Base-by-base conservation (phyloP, 306 rosid genomes). In the Citrullus amarus region DNA sequence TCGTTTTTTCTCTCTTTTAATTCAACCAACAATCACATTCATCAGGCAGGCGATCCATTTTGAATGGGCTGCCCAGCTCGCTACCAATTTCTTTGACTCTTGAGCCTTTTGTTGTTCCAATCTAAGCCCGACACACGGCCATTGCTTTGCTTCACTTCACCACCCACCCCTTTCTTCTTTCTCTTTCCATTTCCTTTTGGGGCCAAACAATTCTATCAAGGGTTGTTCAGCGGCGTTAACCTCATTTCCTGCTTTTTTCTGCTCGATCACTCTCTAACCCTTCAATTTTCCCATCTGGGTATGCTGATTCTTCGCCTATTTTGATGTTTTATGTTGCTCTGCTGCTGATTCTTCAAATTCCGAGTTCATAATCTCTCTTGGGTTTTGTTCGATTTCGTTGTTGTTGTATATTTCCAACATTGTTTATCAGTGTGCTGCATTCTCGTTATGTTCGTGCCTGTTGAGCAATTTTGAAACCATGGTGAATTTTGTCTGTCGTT, bases 121-220 rank as follows among this genome's bases (percentile, higher is more conserved):
- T 87, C 86, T 66, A 54, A 30, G 1, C 28, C 72, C 17, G 39
- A 71, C 81, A 81, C 85, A 57, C 83, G 75, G 5, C 54, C 54
- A 48, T 48, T 48, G 13, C 51, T 46, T 41, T 8, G 28, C 10
- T 43, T 11, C 10, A 8, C 10, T 11, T 43, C 79, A 51, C 25
- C 78, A 51, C 58, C 82, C 82, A 78, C 85, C 60, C 78, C 82
- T 78, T 48, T 44, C 55, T 73, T 63, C 82, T 77, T 57, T 44
- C 55, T 73, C 63, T 74, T 75, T 66, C 53, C 46, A 20, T 28
- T 60, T 46, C 38, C 63, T 62, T 32, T 67, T n/a, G 78, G 50
- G 78, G 41, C 75, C 50, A 20, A 44, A 58, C 51, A 72, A 4
- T 30, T 75, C 17, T 74, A 17, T 25, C 84, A 75, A 78, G 61